Conservation (phyloP, 176 grass and related monocot species). For the sorghum (Sorghum bicolor) region DNA sequence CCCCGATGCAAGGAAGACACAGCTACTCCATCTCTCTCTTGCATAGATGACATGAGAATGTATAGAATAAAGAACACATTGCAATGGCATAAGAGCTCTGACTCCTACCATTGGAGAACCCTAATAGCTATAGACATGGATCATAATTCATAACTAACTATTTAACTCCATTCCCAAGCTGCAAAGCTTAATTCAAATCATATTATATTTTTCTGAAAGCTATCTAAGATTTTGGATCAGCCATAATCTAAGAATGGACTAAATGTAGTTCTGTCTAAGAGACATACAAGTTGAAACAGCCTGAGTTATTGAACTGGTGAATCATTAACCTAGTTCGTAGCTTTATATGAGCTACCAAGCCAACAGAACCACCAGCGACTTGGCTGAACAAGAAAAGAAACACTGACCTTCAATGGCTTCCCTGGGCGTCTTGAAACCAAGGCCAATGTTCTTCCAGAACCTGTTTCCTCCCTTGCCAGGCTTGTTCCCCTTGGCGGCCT, state of each 20-base stretch:
- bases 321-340: neutral
- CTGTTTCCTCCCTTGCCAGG: conserved; percentile 36
- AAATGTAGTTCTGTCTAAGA: neutral
- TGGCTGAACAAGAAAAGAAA: neutral
- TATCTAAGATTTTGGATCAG: neutral
- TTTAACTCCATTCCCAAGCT: neutral
- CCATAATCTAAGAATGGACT: neutral
- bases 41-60: neutral
- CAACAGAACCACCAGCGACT: neutral
- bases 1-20: neutral
- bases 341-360: neutral
- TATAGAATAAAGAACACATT: neutral
- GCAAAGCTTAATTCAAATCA: neutral
- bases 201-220: too few species aligned
- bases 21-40: neutral
- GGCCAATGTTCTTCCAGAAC: conserved; percentile 37
- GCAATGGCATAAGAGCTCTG: neutral
- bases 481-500: conserved; percentile 18
- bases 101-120: neutral
- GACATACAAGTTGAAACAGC: neutral
- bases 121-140: neutral
- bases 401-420: conserved; percentile 28
- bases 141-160: neutral
- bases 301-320: neutral
- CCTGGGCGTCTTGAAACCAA: conserved; percentile 31